Conservation (phyloP, 2,329 filamentous ascomycete genomes). For the Colletotrichum sp. region DNA sequence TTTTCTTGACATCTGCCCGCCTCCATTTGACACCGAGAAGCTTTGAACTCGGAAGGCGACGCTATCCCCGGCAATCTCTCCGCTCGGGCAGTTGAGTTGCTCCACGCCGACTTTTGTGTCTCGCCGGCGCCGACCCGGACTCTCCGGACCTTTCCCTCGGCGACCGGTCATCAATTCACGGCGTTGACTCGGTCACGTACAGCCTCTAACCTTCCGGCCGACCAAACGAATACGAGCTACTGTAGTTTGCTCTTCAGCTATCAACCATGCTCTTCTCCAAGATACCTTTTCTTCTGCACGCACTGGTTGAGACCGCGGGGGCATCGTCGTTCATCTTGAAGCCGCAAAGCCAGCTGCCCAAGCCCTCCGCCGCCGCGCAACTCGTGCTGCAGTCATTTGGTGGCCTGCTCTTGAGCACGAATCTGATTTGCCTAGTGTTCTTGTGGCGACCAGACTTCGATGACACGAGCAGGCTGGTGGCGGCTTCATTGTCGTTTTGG, state of each 20-base stretch:
- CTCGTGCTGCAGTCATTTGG: slow-evolving; percentile 54
- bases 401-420: slow-evolving; percentile 49
- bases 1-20: not conserved
- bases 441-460: slow-evolving; percentile 33
- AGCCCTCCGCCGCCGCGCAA: slow-evolving; percentile 40
- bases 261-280: slow-evolving; percentile 25
- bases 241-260: not conserved
- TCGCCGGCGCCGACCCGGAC: not conserved
- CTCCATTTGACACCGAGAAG: not conserved
- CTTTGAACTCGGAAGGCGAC: not conserved
- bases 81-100: slow-evolving; percentile 8
- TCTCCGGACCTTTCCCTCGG: not conserved
- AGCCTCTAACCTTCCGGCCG: not conserved
- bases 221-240: not conserved
- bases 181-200: not conserved
- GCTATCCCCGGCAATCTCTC: not conserved
- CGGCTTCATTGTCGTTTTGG: slow-evolving; percentile 49
- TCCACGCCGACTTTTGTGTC: not conserved
- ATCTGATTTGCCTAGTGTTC: slow-evolving; percentile 46
- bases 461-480: slow-evolving; percentile 35
- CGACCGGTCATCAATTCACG: not conserved
- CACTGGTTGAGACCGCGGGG: slow-evolving; percentile 44
- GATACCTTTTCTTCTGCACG: slow-evolving; percentile 42
- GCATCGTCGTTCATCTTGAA: slow-evolving; percentile 49
- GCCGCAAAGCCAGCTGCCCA: slow-evolving; percentile 46